These are phyloP conservation scores for Senna siamea DNA, from an alignment of 306 rosid genomes.

Conservation along the genomic window DNA sequence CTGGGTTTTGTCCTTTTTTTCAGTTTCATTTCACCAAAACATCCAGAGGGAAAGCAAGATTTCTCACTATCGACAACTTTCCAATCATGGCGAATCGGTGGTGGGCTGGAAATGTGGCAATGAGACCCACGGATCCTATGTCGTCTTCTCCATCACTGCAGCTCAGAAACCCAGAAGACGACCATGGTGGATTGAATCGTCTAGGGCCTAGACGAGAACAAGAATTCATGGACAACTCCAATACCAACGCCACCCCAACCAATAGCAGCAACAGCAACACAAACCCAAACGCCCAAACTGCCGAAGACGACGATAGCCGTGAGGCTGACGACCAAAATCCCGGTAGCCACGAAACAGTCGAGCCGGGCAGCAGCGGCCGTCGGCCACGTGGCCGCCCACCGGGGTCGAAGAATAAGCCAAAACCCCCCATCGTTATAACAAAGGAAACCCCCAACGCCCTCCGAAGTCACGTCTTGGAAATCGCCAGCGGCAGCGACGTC, in stretches of 20 bases:
- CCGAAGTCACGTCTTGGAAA: conserved; percentile 79
- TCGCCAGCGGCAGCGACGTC: conserved; percentile 71
- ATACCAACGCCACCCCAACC: conserved; percentile 39
- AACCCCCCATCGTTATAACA: conserved; percentile 71
- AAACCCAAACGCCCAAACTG: conserved; percentile 47
- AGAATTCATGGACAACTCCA: conserved; percentile 46
- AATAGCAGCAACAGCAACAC: conserved; percentile 55
- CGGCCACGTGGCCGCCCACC: conserved; percentile 87
- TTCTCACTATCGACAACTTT: not conserved
- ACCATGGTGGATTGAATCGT: conserved; percentile 28
- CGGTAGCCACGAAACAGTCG: conserved; percentile 47
- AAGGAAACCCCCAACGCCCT: conserved; percentile 82
- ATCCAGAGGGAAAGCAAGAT: conserved; percentile 7
- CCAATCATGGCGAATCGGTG: conserved; percentile 73
- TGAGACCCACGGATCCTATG: conserved; percentile 58
- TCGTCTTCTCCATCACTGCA: conserved; percentile 63
- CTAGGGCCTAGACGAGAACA: conserved; percentile 52
- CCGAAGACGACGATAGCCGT: conserved; percentile 54
- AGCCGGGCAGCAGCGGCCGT: conserved; percentile 60
- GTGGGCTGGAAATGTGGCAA: conserved; percentile 80
- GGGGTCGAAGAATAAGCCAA: conserved; percentile 81
- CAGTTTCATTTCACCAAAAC: not conserved
- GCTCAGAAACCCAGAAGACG: conserved; percentile 53
- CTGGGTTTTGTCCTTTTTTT: conserved; percentile 15
- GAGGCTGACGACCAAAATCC: conserved; percentile 42